Conservation (phyloP, 495 filamentous ascomycete species). For the Poronia punctata region DNA sequence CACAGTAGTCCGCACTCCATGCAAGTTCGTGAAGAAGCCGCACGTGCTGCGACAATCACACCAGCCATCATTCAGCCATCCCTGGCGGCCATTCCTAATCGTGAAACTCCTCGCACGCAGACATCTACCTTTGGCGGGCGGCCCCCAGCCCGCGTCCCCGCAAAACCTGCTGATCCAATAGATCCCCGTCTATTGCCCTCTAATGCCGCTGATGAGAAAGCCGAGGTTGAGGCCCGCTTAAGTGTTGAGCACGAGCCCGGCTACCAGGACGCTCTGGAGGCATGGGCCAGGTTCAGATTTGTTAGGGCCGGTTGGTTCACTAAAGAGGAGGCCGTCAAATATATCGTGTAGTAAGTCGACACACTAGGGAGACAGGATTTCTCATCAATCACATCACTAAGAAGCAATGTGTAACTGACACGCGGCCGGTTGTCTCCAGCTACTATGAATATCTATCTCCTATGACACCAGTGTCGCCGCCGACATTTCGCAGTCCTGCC, state of each 20-base stretch:
- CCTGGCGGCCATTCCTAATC: constrained; percentile 16
- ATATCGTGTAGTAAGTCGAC: constrained; percentile 89
- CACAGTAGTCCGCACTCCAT: constrained; percentile 21
- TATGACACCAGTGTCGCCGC: constrained; percentile 83
- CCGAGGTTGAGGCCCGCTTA: constrained; percentile 30
- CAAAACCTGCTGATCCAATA: constrained; percentile 23
- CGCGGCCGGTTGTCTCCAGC: constrained; percentile 32
- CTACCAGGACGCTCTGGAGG: constrained; percentile 64
- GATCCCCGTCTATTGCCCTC: constrained; percentile 22
- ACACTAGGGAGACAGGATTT: no score
- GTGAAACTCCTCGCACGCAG: constrained; percentile 15
- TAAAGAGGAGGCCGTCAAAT: constrained; percentile 81
- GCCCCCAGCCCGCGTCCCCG: constrained; percentile 12
- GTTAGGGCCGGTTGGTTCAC: constrained; percentile 96
- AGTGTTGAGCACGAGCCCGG: constrained; percentile 36
- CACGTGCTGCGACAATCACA: constrained; percentile 7
- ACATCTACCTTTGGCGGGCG: constrained; percentile 12
- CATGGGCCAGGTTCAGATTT: constrained; percentile 86
- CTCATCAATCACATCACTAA: no score
- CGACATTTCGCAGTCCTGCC: constrained; percentile 67
- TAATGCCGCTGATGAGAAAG: constrained; percentile 21
- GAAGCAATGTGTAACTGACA: constrained; percentile 12
- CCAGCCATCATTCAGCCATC: constrained; percentile 20
- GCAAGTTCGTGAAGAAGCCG: constrained; percentile 19
- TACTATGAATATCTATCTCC: constrained; percentile 88